Evolutionary conservation across 768 basidiomycete genomes (phyloP), one percentile per base, ranked within the genome.

Genomic region (Mrakia gelida): DNA sequence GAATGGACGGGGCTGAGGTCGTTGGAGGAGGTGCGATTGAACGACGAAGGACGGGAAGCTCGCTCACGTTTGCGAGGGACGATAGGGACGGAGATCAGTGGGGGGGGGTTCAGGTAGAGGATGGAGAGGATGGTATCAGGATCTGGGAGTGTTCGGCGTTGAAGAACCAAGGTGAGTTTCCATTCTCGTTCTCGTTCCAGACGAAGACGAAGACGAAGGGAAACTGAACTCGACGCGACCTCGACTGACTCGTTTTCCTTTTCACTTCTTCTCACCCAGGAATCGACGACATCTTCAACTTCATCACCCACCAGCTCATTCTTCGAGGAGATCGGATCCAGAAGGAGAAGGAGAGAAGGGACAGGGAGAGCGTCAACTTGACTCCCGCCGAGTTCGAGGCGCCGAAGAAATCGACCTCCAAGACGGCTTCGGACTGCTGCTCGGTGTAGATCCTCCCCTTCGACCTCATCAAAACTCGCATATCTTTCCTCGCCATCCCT

Each of bases 351-450:
- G 90, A 91, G 81, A 83, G 91, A 76, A 89, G 91, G 85, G 91
- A 90, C 83, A 89, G 92, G 74, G 91, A 95, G 83, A 94, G 93
- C 84, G 91, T 97, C 76, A 88, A 92, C 84, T 86, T 96, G 26
- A 59, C 59, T 28, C 26, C 59, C 8, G 38, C 38, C n/a, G 59
- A 59, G 2, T n/a, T n/a, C 26, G 26, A 26, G 7, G 4, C 59
- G n/a, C 23, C 59, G n/a, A 59, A 59, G 59, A 59, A 26, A 7
- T 4, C 26, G 4, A n/a, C 59, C 26, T 59, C 59, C 7, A 59
- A 59, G n/a, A n/a, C 26, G 1, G 59, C 59, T 28, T 26, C 59
- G 26, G 59, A 26, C 59, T 59, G 59, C 59, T 59, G 59, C 59
- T 59, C 59, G 59, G 59, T 59, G n/a, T 59, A 59, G 59, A 52